phyloP scores from a whole-genome alignment of 73 alveolate species.

The Tetrahymena malaccensis region DNA sequence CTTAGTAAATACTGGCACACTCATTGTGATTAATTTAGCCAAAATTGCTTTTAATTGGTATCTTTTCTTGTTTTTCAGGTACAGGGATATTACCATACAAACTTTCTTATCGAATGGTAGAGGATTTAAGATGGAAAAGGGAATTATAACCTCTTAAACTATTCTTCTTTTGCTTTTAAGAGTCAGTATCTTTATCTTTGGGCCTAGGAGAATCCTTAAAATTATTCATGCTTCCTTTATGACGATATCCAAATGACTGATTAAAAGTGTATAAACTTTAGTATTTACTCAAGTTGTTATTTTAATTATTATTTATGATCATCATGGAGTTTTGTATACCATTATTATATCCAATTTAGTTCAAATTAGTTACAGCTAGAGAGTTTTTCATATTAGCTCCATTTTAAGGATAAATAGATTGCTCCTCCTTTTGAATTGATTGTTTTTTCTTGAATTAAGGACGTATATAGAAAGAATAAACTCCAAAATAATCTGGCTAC shows the following conservation, averaged over 20 bases:
- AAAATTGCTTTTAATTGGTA: not conserved
- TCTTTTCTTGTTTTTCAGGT: not conserved
- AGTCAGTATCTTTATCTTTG: not conserved
- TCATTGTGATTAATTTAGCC: not conserved
- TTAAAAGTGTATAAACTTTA: not conserved
- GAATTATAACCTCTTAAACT: not conserved
- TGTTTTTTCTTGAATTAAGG: not conserved
- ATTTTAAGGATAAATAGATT: not conserved
- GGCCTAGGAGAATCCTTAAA: not conserved
- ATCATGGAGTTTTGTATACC: not conserved
- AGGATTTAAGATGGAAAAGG: not conserved
- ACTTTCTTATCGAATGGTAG: not conserved
- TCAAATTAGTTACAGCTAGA: not conserved
- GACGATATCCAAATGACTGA: not conserved
- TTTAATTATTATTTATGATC: not conserved
- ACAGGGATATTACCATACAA: not conserved
- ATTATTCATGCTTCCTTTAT: not conserved
- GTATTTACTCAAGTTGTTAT: not conserved
- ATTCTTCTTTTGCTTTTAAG: not conserved
- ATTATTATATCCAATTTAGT: not conserved
- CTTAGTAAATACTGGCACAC: not conserved
- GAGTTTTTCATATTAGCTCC: not conserved
- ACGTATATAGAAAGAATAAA: not conserved
- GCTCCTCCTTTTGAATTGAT: not conserved
- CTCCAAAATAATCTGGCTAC: not conserved